These are phyloP conservation scores for Cordyceps militaris DNA, from an alignment of 2,329 filamentous ascomycete genomes.

Conservation along the genomic window DNA sequence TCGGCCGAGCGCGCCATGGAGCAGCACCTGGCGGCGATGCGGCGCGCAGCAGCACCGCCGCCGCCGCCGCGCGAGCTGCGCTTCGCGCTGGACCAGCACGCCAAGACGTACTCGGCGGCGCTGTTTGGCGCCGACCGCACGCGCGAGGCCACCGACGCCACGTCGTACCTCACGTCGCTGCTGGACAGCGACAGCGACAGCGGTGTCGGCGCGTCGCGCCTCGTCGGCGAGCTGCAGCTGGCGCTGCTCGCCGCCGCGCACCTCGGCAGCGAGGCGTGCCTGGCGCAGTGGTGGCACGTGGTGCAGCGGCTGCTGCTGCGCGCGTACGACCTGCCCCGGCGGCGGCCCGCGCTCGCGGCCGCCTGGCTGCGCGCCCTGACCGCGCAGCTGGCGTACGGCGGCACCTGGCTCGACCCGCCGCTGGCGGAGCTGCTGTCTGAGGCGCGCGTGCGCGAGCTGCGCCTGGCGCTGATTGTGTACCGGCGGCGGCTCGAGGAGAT, in stretches of 20 bases:
- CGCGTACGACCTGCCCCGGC: slow-evolving; percentile 37
- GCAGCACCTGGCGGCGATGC: slow-evolving; percentile 27
- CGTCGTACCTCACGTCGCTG: slow-evolving; percentile 36
- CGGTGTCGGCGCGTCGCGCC: slow-evolving; percentile 34
- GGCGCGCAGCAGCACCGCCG: slow-evolving; percentile 23
- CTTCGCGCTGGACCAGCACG: slow-evolving; percentile 40
- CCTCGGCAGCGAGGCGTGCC: slow-evolving; percentile 50
- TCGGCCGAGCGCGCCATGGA: slow-evolving; percentile 34
- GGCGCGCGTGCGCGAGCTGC: slow-evolving; percentile 30
- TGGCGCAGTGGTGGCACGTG: slow-evolving; percentile 57
- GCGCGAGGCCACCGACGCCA: slow-evolving; percentile 41
- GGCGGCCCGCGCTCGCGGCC: slow-evolving; percentile 36
- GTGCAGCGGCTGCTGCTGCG: slow-evolving; percentile 44
- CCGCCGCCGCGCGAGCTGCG: slow-evolving; percentile 34
- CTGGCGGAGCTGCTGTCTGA: slow-evolving; percentile 32
- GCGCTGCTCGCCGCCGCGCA: slow-evolving; percentile 50
- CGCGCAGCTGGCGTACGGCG: slow-evolving; percentile 49
- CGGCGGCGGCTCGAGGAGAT: slow-evolving; percentile 45
- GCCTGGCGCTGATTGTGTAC: slow-evolving; percentile 45
- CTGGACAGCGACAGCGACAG: slow-evolving; percentile 26
- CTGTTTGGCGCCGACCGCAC: slow-evolving; percentile 32
- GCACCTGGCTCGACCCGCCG: slow-evolving; percentile 39
- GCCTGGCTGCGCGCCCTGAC: slow-evolving; percentile 44
- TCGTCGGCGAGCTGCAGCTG: slow-evolving; percentile 56
- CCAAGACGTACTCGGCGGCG: slow-evolving; percentile 35